phyloP scores from a whole-genome alignment of 208 protist genomes.

The Acanthamoeba royreba region DNA sequence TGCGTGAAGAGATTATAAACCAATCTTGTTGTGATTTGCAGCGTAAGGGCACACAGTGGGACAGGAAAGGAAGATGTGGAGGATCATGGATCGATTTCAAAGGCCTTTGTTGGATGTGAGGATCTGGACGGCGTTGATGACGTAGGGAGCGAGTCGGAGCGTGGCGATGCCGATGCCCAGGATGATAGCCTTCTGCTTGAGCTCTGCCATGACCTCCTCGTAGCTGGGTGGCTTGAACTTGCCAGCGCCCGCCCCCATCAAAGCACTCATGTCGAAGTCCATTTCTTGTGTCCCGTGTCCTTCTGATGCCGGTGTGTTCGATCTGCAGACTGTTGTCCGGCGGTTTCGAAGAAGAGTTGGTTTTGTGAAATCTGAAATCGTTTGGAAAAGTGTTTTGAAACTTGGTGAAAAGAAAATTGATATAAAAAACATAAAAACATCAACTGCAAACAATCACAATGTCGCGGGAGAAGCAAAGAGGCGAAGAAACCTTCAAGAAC shows the following conservation, averaged over 20 bases:
- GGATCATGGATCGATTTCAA: neutral
- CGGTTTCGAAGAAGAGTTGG: no score
- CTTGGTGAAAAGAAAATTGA: neutral
- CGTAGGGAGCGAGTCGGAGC: neutral
- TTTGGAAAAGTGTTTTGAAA: no score
- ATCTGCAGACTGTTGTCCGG: no score
- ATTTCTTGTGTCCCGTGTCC: neutral
- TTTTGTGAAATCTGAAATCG: no score
- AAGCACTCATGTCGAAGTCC: neutral
- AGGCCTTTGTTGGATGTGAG: neutral
- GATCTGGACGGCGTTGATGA: constrained; percentile 1
- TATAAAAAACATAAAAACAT: neutral
- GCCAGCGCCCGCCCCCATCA: neutral
- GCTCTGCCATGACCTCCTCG: neutral
- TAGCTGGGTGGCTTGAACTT: neutral
- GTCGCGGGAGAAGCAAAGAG: constrained; percentile 14
- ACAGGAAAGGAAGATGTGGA: neutral
- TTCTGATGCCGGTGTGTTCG: neutral
- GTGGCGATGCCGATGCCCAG: neutral
- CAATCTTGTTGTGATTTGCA: no score
- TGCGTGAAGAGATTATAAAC: no score
- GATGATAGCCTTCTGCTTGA: constrained; percentile 27
- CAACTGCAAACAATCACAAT: neutral
- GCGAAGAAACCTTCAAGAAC: constrained; percentile 28
- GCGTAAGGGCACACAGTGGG: neutral